These are phyloP conservation scores for Trichocomaceae sp. DNA, from an alignment of 2,329 filamentous ascomycete species.

Conservation along the genomic window DNA sequence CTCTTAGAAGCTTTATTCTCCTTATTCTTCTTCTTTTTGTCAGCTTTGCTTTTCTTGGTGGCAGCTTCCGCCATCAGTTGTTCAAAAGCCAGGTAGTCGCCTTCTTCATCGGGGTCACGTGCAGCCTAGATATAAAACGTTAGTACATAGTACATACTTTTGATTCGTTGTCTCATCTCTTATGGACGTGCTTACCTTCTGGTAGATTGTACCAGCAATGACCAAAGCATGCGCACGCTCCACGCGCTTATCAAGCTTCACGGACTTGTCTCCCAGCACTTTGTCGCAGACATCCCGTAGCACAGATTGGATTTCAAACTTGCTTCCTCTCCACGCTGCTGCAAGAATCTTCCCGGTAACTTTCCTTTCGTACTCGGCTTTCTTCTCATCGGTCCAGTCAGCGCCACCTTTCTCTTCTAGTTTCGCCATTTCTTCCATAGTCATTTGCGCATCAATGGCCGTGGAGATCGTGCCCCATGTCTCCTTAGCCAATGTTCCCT, in stretches of 20 bases:
- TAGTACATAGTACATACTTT: slow-evolving; percentile 7
- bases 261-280: slow-evolving; percentile 71
- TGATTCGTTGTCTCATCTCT: too few species aligned
- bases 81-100: slow-evolving; percentile 97
- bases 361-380: slow-evolving; percentile 87
- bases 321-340: slow-evolving; percentile 91
- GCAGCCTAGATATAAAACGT: slow-evolving; percentile 55
- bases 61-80: slow-evolving; percentile 95
- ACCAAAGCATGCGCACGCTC: slow-evolving; percentile 87
- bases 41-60: slow-evolving; percentile 80
- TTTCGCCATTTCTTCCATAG: slow-evolving; percentile 98
- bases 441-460: slow-evolving; percentile 94
- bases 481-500: slow-evolving; percentile 93
- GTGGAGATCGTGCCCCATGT: slow-evolving; percentile 97
- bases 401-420: slow-evolving; percentile 91
- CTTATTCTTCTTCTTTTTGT: slow-evolving; percentile 64
- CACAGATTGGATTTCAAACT: slow-evolving; percentile 96
- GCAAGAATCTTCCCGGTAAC: slow-evolving; percentile 98
- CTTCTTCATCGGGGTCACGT: slow-evolving; percentile 89
- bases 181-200: slow-evolving; percentile 56
- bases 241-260: slow-evolving; percentile 74
- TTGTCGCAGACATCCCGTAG: slow-evolving; percentile 88
- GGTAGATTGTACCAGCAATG: slow-evolving; percentile 81
- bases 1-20: slow-evolving; percentile 33
- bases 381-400: slow-evolving; percentile 97